Evolutionary conservation across 352 stramenopile species (phyloP).

Genomic region (Globisporangium ultimum): DNA sequence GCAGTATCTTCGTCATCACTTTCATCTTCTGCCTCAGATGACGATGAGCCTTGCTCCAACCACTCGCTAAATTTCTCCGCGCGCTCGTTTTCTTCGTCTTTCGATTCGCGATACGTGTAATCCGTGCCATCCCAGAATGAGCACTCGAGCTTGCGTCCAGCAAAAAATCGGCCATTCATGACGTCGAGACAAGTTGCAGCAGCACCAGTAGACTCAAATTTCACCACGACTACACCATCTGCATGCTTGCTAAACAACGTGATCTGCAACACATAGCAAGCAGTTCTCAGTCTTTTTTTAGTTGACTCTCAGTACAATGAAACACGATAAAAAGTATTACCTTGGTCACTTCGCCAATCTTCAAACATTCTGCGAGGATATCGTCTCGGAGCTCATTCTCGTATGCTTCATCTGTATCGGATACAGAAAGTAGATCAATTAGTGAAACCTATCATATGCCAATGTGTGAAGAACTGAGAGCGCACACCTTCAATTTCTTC

Average conservation of each 20-base stretch:
- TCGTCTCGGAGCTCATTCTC: conserved; percentile 74
- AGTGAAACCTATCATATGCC: not conserved
- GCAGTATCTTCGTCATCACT: conserved; percentile 3
- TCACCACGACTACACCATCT: conserved; percentile 93
- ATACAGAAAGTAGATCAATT: not conserved
- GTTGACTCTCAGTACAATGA: not conserved
- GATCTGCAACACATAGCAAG: conserved; percentile 78
- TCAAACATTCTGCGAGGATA: conserved; percentile 80
- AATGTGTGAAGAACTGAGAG: not conserved
- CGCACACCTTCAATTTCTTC: conserved; percentile 72
- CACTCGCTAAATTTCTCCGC: conserved; percentile 94
- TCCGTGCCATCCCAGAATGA: conserved; percentile 95
- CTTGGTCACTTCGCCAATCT: conserved; percentile 82
- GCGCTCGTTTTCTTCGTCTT: conserved; percentile 78
- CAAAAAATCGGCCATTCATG: conserved; percentile 90
- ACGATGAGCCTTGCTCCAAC: conserved; percentile 85
- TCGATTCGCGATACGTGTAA: conserved; percentile 86
- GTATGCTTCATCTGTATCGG: conserved; percentile 51
- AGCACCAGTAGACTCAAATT: conserved; percentile 87
- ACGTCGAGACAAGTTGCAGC: conserved; percentile 85
- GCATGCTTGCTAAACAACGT: conserved; percentile 94
- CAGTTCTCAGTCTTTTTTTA: not conserved
- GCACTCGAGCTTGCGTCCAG: conserved; percentile 81
- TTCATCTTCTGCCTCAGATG: conserved; percentile 46
- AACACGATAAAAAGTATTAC: conserved; percentile 25